Base-by-base conservation (phyloP, 1,284 basidiomycete species). In the Microbotryum silenes-acaulis region DNA sequence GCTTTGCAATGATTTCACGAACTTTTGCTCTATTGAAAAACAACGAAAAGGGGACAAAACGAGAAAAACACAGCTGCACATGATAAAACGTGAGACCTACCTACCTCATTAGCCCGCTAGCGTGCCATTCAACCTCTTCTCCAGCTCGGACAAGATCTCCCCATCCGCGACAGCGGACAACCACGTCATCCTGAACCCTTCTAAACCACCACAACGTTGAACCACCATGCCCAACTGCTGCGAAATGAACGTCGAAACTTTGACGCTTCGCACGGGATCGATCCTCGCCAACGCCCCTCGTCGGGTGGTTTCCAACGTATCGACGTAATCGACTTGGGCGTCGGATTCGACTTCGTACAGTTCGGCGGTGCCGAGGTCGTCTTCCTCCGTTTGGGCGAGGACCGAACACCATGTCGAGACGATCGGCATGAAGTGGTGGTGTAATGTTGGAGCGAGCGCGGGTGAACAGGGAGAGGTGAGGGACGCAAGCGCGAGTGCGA, bases 301-400 rank as follows among this genome's bases (percentile, higher is more conserved):
- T 2, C 70, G 65, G 0, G 44, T 21, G 7, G 65, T 56, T 51
- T 68, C 70, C 16, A 67, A 63, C 42, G 68, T 68, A 49, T 63
- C 59, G 6, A 57, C 51, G 23, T 58, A 69, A 48, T 68, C 70
- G 45, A 62, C 37, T 18, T 67, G 65, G 45, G 68, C 44, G 27
- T 67, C 68, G 7, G 57, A 61, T 27, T 64, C 56, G 47, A 65
- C 51, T n/a, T 66, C 46, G 54, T 70, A 71, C 21, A 65, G 20
- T 14, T 68, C 67, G 7, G 70, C 69, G 69, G 71, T 70, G 46
- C 71, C 71, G 8, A n/a, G 44, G 0, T 59, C 61, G 21, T 53
- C 61, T 57, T 72, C 71, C 29, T 68, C 63, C 0, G 71, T 72
- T 49, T 70, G 68, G 18, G 70, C 65, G 12, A 72, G 44, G 0